These are phyloP conservation scores for Prototheca wickerhamii DNA, from an alignment of 163 green algal species.

Conservation along the genomic window DNA sequence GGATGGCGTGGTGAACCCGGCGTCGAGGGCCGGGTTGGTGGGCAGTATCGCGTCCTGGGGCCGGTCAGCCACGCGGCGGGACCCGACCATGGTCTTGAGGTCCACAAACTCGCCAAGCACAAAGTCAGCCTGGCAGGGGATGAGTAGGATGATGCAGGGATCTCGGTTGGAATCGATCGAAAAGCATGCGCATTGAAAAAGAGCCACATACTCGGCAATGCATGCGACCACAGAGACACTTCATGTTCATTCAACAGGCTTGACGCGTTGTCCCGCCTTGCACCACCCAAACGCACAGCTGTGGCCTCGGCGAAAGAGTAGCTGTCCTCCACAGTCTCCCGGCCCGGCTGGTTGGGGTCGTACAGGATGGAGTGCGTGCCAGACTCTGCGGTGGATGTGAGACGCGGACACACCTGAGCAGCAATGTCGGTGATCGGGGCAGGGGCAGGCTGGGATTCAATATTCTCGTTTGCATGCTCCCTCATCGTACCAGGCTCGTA, in stretches of 20 bases:
- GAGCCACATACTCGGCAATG: not conserved
- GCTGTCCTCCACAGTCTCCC: constrained; percentile 21
- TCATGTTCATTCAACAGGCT: no score
- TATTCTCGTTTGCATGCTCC: not conserved
- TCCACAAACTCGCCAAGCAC: constrained; percentile 28
- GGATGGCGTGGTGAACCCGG: no score
- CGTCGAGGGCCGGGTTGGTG: no score
- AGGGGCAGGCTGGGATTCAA: not conserved
- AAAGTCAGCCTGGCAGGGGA: constrained; percentile 18
- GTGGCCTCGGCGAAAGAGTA: constrained; percentile 17
- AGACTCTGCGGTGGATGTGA: constrained; percentile 4
- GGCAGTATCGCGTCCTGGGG: not conserved
- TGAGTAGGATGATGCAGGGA: not conserved
- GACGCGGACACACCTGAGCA: not conserved
- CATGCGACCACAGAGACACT: not conserved
- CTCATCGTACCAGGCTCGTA: constrained; percentile 17
- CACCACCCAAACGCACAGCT: not conserved
- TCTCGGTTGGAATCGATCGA: not conserved
- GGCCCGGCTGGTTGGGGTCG: constrained; percentile 24
- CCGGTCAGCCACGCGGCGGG: constrained; percentile 9
- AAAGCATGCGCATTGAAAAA: not conserved
- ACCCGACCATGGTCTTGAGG: constrained; percentile 18
- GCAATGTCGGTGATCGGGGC: not conserved
- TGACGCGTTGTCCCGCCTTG: no score
- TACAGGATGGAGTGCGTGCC: constrained; percentile 28